A percentile compares a stretch with the other conserved stretches of the same genome.
Evolutionary conservation across 345 rosid genomes (phyloP).

Genomic region (Aquilaria yunnanensis): DNA sequence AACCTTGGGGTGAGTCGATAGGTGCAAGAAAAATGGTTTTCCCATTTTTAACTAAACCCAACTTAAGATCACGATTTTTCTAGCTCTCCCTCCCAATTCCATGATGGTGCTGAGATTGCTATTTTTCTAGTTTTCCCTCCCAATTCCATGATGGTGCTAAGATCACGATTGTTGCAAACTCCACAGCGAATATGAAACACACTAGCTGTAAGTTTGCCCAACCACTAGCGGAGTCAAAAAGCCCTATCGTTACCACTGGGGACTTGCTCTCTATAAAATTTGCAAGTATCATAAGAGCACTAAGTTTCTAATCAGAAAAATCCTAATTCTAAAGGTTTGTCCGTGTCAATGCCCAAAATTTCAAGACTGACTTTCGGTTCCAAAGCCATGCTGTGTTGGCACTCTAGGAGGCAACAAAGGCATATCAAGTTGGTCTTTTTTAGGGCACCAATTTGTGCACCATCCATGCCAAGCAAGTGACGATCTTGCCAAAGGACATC

Average conservation of each 20-base stretch:
- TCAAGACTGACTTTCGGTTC: slow-evolving; percentile 89
- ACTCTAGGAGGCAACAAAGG: slow-evolving; percentile 88
- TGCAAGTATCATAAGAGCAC: slow-evolving; percentile 94
- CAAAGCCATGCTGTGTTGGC: slow-evolving; percentile 89
- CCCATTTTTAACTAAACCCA: no score
- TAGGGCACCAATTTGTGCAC: slow-evolving; percentile 90
- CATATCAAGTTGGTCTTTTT: slow-evolving; percentile 77
- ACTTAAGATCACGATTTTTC: no score
- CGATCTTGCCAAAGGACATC: slow-evolving; percentile 88
- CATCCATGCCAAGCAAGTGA: slow-evolving; percentile 90
- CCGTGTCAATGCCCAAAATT: slow-evolving; percentile 90
- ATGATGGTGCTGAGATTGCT: no score
- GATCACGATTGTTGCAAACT: no score
- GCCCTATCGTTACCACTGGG: slow-evolving; percentile 89
- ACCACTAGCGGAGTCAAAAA: slow-evolving; percentile 93
- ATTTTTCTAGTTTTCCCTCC: no score
- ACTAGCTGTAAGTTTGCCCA: slow-evolving; percentile 95
- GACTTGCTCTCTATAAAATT: slow-evolving; percentile 91
- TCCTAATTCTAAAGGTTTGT: slow-evolving; percentile 84
- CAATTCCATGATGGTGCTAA: no score
- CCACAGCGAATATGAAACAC: slow-evolving; percentile 11
- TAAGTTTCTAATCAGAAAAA: slow-evolving; percentile 75
- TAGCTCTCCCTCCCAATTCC: no score
- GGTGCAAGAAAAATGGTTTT: no score
- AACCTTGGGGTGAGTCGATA: no score